Evolutionary conservation across 768 basidiomycete genomes (phyloP), one percentile per base, ranked within the genome.

Genomic region (Amanita thiersii): DNA sequence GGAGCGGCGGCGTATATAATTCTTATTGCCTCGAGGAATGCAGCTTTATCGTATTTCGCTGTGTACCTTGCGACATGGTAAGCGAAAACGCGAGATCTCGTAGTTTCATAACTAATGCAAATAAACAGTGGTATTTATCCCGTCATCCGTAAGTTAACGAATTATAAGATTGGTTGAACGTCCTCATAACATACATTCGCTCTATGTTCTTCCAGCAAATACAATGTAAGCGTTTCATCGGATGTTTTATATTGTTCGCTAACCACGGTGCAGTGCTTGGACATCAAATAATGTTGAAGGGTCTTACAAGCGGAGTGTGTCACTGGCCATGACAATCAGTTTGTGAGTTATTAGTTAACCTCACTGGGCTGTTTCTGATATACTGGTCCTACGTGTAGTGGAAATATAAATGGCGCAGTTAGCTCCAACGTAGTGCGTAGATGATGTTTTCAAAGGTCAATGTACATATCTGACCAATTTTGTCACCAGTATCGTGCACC

Each of bases 331-430:
- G 79, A 69, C 77, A 2, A 80, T 83, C 47, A 69, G 73, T 50
- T 73, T 75, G 77, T 78, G 44, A 50, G 75, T 40, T 21, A 1
- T 25, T 5, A 10, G 10, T 2, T 23, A 12, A 20, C 10, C 2
- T 12, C 9, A 2, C 6, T 17, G 32, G 10, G 3, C 24, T n/a
- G 24, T 30, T 29, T 18, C 19, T 44, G 5, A 43, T 37, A 37
- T 33, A 14, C 29, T 30, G 19, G 26, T n/a, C 14, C 8, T 20
- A 17, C 43, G 26, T 15, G 26, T 28, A 81, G 79, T 48, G 82
- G 81, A 5, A 85, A 85, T 54, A 62, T 85, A 38, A 82, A 84
- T 52, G 83, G 82, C 14, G 81, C 79, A n/a, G 75, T 87, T 30
- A 77, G 75, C 53, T 83, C 81, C 12, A 85, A 86, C 50, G 73